Percentiles rank a stretch among this genome's conserved stretches.
These are phyloP conservation scores for Boechera retrofracta DNA, from an alignment of 345 rosid genomes.

Conservation along the genomic window DNA sequence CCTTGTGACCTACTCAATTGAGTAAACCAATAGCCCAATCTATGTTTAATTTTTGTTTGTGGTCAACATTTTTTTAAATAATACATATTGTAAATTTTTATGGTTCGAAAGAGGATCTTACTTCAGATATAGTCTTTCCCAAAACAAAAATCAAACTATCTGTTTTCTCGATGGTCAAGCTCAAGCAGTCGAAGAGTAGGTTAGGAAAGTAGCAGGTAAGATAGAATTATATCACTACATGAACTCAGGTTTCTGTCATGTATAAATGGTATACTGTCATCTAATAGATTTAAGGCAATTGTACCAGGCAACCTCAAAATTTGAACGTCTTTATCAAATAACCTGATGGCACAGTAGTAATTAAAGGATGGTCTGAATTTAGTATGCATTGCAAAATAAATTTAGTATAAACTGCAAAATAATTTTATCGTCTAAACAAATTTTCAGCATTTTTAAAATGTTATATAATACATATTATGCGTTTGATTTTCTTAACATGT, in stretches of 20 bases:
- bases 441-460: neutral
- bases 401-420: neutral
- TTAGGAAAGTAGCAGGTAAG: constrained; percentile 23
- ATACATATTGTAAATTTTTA: neutral
- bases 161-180: constrained; percentile 33
- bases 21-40: constrained; percentile 34
- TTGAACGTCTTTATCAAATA: neutral
- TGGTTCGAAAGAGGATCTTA: constrained; percentile 23
- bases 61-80: neutral
- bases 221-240: constrained; percentile 11
- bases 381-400: neutral
- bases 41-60: constrained; percentile 17
- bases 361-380: neutral
- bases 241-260: constrained; percentile 14
- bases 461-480: neutral
- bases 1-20: constrained; percentile 30
- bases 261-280: neutral
- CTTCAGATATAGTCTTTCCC: constrained; percentile 25
- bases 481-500: no score
- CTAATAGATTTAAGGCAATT: neutral
- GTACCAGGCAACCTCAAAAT: neutral
- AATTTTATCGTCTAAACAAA: neutral
- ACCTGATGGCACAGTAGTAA: neutral
- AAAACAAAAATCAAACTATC: constrained; percentile 28
- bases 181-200: constrained; percentile 36